Evolutionary conservation across 345 rosid genomes (phyloP).

Genomic region (Tarenaya hassleriana): DNA sequence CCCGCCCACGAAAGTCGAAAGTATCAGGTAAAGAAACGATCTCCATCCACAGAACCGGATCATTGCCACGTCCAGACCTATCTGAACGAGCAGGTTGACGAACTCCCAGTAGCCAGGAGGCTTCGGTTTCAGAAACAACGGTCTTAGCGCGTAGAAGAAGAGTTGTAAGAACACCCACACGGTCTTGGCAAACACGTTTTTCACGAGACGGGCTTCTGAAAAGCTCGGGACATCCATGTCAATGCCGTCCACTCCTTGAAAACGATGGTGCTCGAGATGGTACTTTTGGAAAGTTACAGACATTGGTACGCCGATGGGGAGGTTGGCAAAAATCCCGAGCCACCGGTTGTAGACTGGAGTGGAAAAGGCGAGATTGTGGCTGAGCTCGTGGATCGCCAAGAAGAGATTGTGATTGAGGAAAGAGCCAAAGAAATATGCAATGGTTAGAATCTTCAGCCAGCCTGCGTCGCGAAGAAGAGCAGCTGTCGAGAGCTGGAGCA

Average conservation of each 20-base stretch:
- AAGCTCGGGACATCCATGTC: constrained; percentile 81
- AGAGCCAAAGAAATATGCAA: constrained; percentile 75
- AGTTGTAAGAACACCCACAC: constrained; percentile 77
- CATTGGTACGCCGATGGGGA: constrained; percentile 90
- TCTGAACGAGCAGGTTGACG: constrained; percentile 50
- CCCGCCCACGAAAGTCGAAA: constrained; percentile 88
- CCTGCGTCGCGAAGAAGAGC: constrained; percentile 51
- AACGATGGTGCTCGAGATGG: constrained; percentile 87
- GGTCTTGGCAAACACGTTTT: constrained; percentile 47
- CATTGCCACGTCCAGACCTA: constrained; percentile 43
- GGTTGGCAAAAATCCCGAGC: constrained; percentile 84
- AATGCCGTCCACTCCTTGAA: constrained; percentile 78
- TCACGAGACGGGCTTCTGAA: constrained; percentile 54
- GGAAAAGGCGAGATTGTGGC: constrained; percentile 89
- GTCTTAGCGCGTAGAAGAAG: constrained; percentile 83
- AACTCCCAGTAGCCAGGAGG: constrained; percentile 85
- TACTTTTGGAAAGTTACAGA: constrained; percentile 87
- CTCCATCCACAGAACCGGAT: constrained; percentile 65
- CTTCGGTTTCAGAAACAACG: constrained; percentile 75
- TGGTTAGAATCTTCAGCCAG: constrained; percentile 60
- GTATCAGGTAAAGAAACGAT: constrained; percentile 61
- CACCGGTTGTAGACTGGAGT: constrained; percentile 70
- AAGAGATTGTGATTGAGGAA: constrained; percentile 89
- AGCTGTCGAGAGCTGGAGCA: constrained; percentile 66
- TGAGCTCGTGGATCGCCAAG: constrained; percentile 84